Base-by-base conservation (phyloP, 2,329 filamentous ascomycete species). In the Talaromyces sp. region DNA sequence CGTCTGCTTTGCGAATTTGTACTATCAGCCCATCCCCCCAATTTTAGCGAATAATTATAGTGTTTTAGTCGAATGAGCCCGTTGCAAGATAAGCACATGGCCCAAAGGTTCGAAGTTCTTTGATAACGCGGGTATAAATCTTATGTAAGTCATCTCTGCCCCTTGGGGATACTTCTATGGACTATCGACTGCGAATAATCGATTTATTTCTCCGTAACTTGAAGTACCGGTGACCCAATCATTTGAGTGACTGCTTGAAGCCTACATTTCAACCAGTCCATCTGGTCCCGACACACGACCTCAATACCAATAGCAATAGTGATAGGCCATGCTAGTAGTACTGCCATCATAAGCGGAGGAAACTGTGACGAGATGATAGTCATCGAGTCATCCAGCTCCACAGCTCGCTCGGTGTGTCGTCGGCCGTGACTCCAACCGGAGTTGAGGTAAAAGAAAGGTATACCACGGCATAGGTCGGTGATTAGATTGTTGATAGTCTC, bases 281-380 rank as follows among this genome's bases (percentile, higher is more conserved):
- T 67, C 35, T 68, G 67, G 35, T 45, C 19, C 7, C 1, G 19
- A 3, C 58, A 35, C 8, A 64, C 43, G 10, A 3, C 37, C 3
- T 65, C 49, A 37, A 59, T 58, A 11, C 62, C 37, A 25, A 64
- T n/a, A 41, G 64, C 67, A 39, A 67, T 57, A 31, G 67, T 33
- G 15, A 68, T 39, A 41, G 67, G 67, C 67, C 67, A 68, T 45
- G 67, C 67, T 17, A 68, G 27, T 4, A 67, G 43, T 17, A 62
- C 66, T 3, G 64, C 64, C 62, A 61, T 64, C 62, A 60, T 66
- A 1, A 65, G 37, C 7, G 57, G 37, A 2, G 8, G 22, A 9
- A 10, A 22, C 25, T 31, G 8, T 52, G 39, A 47, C 56, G 43
- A 35, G 25, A 60, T 11, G 15, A 15, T 5, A 13, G 3, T 31